Evolutionary conservation across 805 yeast genomes (phyloP), one percentile per base, ranked within the genome.

Genomic region (Suhomyces faveliae): DNA sequence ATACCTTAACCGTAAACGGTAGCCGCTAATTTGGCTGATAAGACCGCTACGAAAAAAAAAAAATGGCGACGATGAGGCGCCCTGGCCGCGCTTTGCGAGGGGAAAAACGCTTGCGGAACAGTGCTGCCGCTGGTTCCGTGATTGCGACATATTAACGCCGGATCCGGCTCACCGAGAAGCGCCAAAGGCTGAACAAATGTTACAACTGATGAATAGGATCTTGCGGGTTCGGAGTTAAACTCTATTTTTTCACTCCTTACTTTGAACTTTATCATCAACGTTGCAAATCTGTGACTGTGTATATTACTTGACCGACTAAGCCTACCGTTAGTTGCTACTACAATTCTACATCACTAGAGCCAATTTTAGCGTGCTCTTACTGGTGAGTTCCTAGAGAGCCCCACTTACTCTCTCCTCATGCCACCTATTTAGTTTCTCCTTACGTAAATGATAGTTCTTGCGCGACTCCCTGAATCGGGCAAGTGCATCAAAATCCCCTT

Each of bases 371-470:
- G 20, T 33, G 3, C 19, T 4, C 12, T 12, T 13, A n/a, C 15
- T 15, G 2, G 20, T 15, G 21, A 10, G 20, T 33, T 15, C 6
- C 30, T 40, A 37, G 3, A 37, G 2, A 4, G 49, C 50, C n/a
- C 78, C 77, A 25, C 70, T 62, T 0, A 72, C 75, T 25, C 78
- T 52, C 48, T 73, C 77, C 48, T 73, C 78, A 24, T 68, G 60
- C 76, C 77, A 73, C 30, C 78, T 49, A 50, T 68, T 59, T 48
- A 71, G 51, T 54, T 70, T 71, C 51, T 73, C 77, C 40, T 52
- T 56, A 25, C 71, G 56, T 17, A 62, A 51, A 54, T 73, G 76
- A 51, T 69, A 71, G 40, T 33, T 25, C 48, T 58, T 62, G 27
- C 74, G 50, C 19, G 54, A 44, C 21, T 53, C 52, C 30, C 61